Evolutionary conservation across 495 filamentous ascomycete species (phyloP), one percentile per base, ranked within the genome.

Genomic region (Talaromyces liani): DNA sequence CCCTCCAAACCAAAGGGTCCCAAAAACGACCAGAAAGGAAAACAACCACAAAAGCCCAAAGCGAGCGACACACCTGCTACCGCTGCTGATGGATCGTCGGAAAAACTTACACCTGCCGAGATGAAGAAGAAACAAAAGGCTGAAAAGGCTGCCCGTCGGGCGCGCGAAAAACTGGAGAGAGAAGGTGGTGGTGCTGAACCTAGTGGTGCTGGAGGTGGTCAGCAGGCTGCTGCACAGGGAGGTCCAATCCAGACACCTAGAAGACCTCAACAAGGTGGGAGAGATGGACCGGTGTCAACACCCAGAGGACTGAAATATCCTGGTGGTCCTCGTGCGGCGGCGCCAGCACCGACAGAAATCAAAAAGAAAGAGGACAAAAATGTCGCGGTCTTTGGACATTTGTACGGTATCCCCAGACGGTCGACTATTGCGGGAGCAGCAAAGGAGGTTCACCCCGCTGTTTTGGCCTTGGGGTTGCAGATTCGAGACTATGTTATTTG

Each of bases 391-490:
- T 94, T 97, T 69, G 87, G 91, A 59, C 92, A 97, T 72, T 74
- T 97, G 14, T 88, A 94, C 67, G 91, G 90, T 63, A 83, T 90
- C 41, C 85, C 81, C 25, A 74, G 88, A 66, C 81, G 87, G 63
- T 89, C 88, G 60, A 86, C 85, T 6, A 78, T 92, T 31, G 86
- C 87, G 2, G 89, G 89, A 24, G 91, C 89, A 12, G 83, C 86
- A 33, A 94, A 93, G 70, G 93, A 97, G 68, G 88, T 98, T 20
- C 92, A 98, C 70, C 92, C 92, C 2, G 87, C 91, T 1, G 87
- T 98, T 8, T 75, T 96, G 63, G 86, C 90, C 0, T 76, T 97
- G 24, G 94, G 93, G 2, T 82, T 97, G 68, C 91, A 98, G 74
- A 91, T 97, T 81, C 88, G 89, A 66, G 89, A 87, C 61, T 97